Base-by-base conservation (phyloP, 352 stramenopile species). In the Phytophthora podocarpi region DNA sequence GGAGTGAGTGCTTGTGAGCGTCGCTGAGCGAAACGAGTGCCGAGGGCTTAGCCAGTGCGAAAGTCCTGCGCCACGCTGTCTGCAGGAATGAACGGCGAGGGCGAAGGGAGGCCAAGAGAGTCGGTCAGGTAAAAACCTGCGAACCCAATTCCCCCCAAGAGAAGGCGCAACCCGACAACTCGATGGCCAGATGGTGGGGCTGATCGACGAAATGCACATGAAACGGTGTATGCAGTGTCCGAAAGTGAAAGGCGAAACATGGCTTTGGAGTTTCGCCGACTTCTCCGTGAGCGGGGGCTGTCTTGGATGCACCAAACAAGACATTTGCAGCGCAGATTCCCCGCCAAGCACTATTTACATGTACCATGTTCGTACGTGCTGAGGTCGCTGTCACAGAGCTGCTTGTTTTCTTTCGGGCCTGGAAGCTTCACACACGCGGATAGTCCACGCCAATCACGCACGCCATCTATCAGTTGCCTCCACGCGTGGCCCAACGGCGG, bases 101-200 rank as follows among this genome's bases (percentile, higher is more conserved):
- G 42, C 23, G 30, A 32, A 26, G 18, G 39, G 23, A 10, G 42
- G 16, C 24, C 45, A 28, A 72, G 51, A 73, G 59, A 73, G 64
- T 69, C 59, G 51, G 64, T 66, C 36, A 50, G 37, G 65, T 70
- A 74, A 70, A 73, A 59, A 42, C 58, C 56, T 50, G 37, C 18
- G 10, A 28, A 20, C 50, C 58, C 50, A 18, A 48, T 49, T 39
- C 52, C 57, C 31, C 27, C 16, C 11, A 48, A 59, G 18, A 58
- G 48, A 66, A 52, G 18, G 50, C 59, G 43, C 59, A 64, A 68
- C 43, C 24, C 23, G 28, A 68, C 59, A 59, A 68, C 52, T 41
- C 11, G 9, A 15, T 5, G 3, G 9, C 52, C 60, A 68, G 43
- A 64, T 59, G 60, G 59, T 31, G 21, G 9, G 12, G 27, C 23